These are phyloP conservation scores for Boletus tylopilopsis DNA, from an alignment of 768 basidiomycete species.

Conservation along the genomic window DNA sequence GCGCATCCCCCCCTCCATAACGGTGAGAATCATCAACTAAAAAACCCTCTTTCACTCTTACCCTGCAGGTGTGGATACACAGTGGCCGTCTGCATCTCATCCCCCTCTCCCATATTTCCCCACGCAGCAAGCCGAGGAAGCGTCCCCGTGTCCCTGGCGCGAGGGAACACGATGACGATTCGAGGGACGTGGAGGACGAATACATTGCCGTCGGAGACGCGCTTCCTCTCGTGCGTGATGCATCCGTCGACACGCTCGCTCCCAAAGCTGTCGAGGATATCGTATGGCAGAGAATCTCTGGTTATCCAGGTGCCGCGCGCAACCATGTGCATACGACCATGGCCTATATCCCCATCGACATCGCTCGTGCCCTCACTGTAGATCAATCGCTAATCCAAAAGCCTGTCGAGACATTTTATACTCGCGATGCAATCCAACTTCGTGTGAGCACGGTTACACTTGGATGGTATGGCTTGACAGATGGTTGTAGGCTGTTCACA, in stretches of 20 bases:
- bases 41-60: constrained; percentile 28
- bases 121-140: constrained; percentile 50
- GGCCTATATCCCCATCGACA: constrained; percentile 74
- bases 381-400: constrained; percentile 75
- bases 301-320: constrained; percentile 68
- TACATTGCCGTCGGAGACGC: constrained; percentile 64
- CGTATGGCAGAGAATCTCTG: constrained; percentile 68
- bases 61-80: constrained; percentile 86
- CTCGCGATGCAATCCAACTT: constrained; percentile 85
- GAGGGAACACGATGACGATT: constrained; percentile 53
- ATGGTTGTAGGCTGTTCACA: constrained; percentile 69
- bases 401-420: constrained; percentile 92
- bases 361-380: constrained; percentile 66
- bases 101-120: constrained; percentile 73
- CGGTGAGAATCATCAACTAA: constrained; percentile 33
- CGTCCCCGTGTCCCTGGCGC: constrained; percentile 43
- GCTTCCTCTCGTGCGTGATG: constrained; percentile 55
- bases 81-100: constrained; percentile 80
- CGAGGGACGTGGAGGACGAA: constrained; percentile 42
- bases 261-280: constrained; percentile 55
- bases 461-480: constrained; percentile 2
- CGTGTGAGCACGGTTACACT: constrained; percentile 52
- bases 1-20: constrained; percentile 36
- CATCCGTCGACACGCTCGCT: constrained; percentile 52
- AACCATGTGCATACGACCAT: constrained; percentile 75